Evolutionary conservation across 306 rosid species (phyloP).

Genomic region (Vicia villosa): DNA sequence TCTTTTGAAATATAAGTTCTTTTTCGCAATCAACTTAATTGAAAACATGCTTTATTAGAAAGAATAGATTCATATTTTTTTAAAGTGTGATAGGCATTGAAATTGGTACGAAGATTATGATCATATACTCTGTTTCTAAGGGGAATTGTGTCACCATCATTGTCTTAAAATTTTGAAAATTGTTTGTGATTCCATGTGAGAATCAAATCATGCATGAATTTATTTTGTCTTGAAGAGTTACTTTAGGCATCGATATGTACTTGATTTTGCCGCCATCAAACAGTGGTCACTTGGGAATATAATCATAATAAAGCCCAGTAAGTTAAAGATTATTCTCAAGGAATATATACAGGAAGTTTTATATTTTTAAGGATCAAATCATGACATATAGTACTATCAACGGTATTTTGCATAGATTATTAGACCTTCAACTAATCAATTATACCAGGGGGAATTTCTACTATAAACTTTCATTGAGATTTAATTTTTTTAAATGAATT

Average conservation of each 20-base stretch:
- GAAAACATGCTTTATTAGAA: constrained; percentile 14
- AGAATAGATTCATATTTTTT: constrained; percentile 45
- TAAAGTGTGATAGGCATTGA: constrained; percentile 28
- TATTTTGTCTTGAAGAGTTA: constrained; percentile 29
- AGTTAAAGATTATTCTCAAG: constrained; percentile 47
- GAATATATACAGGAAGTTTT: constrained; percentile 18
- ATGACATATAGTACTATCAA: too few relatives aligned
- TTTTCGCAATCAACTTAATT: background rate
- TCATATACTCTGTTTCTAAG: background rate
- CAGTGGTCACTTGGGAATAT: constrained; percentile 40
- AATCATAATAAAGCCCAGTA: constrained; percentile 6
- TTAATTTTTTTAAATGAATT: too few relatives aligned
- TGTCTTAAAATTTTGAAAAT: constrained; percentile 17
- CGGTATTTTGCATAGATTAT: too few relatives aligned
- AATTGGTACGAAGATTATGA: constrained; percentile 24
- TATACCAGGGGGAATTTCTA: too few relatives aligned
- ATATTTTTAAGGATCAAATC: too few relatives aligned
- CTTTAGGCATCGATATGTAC: constrained; percentile 15
- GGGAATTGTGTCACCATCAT: background rate
- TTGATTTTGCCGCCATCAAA: constrained; percentile 39
- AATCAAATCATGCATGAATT: constrained; percentile 34
- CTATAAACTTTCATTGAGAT: too few relatives aligned
- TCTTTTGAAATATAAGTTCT: constrained; percentile 34
- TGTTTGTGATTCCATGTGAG: constrained; percentile 22
- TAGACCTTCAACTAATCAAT: too few relatives aligned